Conservation (phyloP, 2,329 filamentous ascomycete species). For the Ophiosphaerella korrae region DNA sequence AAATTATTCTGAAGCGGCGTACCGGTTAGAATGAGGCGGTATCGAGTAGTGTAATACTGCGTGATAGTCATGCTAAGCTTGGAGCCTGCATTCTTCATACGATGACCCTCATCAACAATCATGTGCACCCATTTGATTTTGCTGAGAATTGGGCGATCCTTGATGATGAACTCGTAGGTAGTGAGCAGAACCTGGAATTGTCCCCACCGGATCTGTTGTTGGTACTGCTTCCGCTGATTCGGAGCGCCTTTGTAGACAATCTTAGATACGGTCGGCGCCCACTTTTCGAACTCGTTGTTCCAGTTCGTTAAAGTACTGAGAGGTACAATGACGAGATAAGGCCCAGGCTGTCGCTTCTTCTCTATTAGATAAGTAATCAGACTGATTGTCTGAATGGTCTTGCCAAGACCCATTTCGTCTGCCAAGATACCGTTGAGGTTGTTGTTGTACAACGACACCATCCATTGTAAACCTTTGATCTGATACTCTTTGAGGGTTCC, state of each 20-base stretch:
- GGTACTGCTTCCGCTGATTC: slow-evolving; percentile 82
- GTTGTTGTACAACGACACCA: slow-evolving; percentile 99
- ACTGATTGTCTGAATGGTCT: slow-evolving; percentile 99
- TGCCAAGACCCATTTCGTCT: slow-evolving; percentile 99
- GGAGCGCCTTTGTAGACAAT: slow-evolving; percentile 98
- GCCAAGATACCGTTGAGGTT: slow-evolving; percentile 98
- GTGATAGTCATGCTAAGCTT: slow-evolving; percentile 95
- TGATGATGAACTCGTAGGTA: slow-evolving; percentile 99
- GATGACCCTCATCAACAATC: slow-evolving; percentile 99
- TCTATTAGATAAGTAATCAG: slow-evolving; percentile 97
- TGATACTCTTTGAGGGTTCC: slow-evolving; percentile 97
- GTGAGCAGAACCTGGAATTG: slow-evolving; percentile 96
- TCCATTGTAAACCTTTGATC: slow-evolving; percentile 98
- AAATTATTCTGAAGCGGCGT: slow-evolving; percentile 97
- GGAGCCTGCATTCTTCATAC: slow-evolving; percentile 98
- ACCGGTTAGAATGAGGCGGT: slow-evolving; percentile 94
- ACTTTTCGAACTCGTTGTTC: slow-evolving; percentile 98
- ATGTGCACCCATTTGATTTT: slow-evolving; percentile 99
- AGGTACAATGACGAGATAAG: slow-evolving; percentile 95
- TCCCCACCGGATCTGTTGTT: slow-evolving; percentile 91
- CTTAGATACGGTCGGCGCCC: slow-evolving; percentile 84
- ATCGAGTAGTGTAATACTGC: slow-evolving; percentile 92
- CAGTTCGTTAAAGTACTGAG: slow-evolving; percentile 97
- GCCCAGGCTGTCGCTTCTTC: slow-evolving; percentile 87
- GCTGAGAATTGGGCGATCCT: slow-evolving; percentile 90